Percentiles rank a stretch among this genome's conserved stretches.
These are phyloP conservation scores for Yarrowia keelungensis DNA, from an alignment of 805 yeast species.

Conservation along the genomic window DNA sequence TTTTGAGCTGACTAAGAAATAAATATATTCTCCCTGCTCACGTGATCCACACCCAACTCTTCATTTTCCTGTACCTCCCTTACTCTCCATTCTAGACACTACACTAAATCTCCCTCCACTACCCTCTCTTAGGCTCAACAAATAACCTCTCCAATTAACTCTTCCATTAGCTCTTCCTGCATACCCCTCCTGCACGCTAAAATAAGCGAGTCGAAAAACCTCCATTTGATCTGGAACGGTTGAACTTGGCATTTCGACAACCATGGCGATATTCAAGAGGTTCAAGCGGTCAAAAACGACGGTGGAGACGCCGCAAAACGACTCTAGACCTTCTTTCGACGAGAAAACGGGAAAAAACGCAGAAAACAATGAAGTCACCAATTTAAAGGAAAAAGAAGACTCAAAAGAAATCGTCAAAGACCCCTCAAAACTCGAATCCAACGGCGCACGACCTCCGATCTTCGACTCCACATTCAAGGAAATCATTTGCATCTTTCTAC, in stretches of 20 bases:
- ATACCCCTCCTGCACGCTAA: not conserved
- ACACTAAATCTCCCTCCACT: not conserved
- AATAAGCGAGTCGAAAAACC: slow-evolving; percentile 20
- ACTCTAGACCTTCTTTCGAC: not conserved
- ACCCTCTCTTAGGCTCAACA: not conserved
- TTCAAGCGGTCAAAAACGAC: not conserved
- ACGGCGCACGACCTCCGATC: slow-evolving; percentile 1
- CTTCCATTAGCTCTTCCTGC: not conserved
- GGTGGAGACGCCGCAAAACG: not conserved
- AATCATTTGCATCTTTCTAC: slow-evolving; percentile 48
- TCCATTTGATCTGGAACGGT: not conserved
- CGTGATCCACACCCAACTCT: too few species aligned
- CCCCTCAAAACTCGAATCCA: not conserved
- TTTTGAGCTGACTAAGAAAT: too few species aligned
- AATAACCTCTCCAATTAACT: too few species aligned
- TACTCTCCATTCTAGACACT: not conserved
- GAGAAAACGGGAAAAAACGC: not conserved
- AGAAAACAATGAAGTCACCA: not conserved
- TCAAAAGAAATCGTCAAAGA: not conserved
- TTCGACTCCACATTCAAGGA: slow-evolving; percentile 45
- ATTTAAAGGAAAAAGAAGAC: too few species aligned
- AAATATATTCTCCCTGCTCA: too few species aligned
- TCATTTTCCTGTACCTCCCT: not conserved
- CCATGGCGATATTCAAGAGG: slow-evolving; percentile 8
- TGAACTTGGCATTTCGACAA: not conserved